These are phyloP conservation scores for Zarea fungicola DNA, from an alignment of 2,329 filamentous ascomycete genomes.

Conservation along the genomic window DNA sequence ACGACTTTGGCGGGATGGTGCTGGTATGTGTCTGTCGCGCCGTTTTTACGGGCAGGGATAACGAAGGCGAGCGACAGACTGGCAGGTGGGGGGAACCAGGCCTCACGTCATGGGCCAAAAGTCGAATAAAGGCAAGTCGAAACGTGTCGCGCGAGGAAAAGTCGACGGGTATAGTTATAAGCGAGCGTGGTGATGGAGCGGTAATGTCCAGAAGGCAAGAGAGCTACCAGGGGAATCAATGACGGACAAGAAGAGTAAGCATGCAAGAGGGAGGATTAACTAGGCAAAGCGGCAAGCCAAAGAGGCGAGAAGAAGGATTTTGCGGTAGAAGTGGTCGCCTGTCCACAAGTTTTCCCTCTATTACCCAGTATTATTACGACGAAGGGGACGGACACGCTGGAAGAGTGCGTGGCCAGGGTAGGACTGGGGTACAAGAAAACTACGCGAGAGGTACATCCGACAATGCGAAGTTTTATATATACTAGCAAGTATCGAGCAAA, in stretches of 20 bases:
- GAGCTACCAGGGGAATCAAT: not conserved
- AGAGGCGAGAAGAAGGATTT: not conserved
- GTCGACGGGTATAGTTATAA: not conserved
- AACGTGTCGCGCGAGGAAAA: not conserved
- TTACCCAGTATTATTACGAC: too few relatives aligned
- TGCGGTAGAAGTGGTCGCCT: not conserved
- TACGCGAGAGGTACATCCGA: too few relatives aligned
- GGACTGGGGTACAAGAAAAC: too few relatives aligned
- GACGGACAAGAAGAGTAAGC: not conserved
- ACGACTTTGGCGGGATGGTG: not conserved
- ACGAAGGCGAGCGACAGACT: not conserved
- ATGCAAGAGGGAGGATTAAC: conserved; percentile 5
- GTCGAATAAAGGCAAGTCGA: not conserved
- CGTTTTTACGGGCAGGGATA: conserved; percentile 1
- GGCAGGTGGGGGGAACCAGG: not conserved
- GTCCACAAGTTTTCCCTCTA: not conserved
- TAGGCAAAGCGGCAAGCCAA: not conserved
- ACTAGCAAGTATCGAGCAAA: too few relatives aligned
- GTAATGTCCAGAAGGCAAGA: not conserved
- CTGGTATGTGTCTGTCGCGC: conserved; percentile 2
- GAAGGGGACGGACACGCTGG: too few relatives aligned
- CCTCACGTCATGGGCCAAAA: conserved; percentile 6
- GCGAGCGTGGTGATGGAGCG: conserved; percentile 4
- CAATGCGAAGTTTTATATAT: too few relatives aligned
- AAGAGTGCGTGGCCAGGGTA: too few relatives aligned